Conservation (phyloP, 208 protist species). For the Leptomonas pyrrhocoris region DNA sequence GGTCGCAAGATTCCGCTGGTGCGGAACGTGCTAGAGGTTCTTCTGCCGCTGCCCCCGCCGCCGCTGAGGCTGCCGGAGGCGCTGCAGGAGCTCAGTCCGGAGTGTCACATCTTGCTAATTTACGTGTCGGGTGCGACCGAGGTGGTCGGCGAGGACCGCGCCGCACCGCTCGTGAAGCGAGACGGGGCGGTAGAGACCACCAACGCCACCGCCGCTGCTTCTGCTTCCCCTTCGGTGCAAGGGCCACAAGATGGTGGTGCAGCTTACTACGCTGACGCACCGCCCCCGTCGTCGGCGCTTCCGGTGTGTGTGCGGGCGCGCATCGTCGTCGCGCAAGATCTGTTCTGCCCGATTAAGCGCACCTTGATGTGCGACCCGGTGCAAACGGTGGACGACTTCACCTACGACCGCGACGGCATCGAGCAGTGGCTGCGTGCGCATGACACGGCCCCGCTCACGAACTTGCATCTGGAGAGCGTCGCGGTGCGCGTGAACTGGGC, state of each 20-base stretch:
- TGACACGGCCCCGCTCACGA: constrained; percentile 68
- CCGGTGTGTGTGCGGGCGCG: neutral
- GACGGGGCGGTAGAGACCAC: neutral
- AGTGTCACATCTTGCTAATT: constrained; percentile 26
- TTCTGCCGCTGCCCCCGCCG: constrained; percentile 35
- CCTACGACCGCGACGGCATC: constrained; percentile 88
- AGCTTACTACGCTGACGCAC: too few relatives aligned
- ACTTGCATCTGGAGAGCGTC: constrained; percentile 38
- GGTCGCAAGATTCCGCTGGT: constrained; percentile 23
- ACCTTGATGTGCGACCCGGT: constrained; percentile 86
- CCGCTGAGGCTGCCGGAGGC: constrained; percentile 36
- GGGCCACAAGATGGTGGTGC: too few relatives aligned
- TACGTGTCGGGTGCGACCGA: constrained; percentile 16
- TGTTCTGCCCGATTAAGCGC: constrained; percentile 85
- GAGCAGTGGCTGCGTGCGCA: constrained; percentile 61
- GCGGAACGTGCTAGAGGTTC: constrained; percentile 8
- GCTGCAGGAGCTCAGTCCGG: constrained; percentile 33
- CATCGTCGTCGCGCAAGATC: constrained; percentile 23
- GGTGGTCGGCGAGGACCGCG: constrained; percentile 20
- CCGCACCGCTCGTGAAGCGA: constrained; percentile 4
- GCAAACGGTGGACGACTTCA: constrained; percentile 78
- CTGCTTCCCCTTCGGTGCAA: too few relatives aligned
- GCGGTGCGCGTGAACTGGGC: constrained; percentile 38
- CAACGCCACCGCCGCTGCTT: neutral
- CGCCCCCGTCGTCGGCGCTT: neutral